These are phyloP conservation scores for Eucommia ulmoides DNA, from an alignment of 257 asterid species.

Conservation along the genomic window DNA sequence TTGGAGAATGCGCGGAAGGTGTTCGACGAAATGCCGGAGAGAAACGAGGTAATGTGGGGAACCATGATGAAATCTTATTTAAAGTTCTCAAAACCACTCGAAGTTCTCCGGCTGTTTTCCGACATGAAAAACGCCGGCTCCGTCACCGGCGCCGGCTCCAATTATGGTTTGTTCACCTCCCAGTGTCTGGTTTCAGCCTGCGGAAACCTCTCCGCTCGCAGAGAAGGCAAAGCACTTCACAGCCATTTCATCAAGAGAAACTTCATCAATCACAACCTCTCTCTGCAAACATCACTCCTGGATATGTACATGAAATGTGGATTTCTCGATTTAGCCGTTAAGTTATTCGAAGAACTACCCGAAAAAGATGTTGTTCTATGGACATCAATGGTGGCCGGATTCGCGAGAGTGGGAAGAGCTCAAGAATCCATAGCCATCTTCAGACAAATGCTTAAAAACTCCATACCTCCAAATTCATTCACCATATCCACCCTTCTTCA, in stretches of 20 bases:
- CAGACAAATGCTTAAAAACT: neutral
- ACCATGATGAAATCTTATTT: neutral
- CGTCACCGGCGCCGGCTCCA: neutral
- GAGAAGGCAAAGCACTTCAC: neutral
- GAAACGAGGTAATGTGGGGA: neutral
- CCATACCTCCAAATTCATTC: neutral
- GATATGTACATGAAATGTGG: slow-evolving; percentile 53
- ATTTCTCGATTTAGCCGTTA: slow-evolving; percentile 35
- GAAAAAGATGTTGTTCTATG: slow-evolving; percentile 60
- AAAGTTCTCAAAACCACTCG: neutral
- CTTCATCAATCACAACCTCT: neutral
- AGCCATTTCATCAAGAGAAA: neutral
- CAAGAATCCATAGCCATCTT: neutral
- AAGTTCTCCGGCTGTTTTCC: neutral
- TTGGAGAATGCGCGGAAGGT: neutral
- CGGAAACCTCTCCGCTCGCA: neutral
- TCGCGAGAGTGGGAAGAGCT: slow-evolving; percentile 12
- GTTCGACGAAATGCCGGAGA: neutral
- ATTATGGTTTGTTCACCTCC: neutral
- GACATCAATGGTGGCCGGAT: slow-evolving; percentile 70
- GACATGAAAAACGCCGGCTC: neutral
- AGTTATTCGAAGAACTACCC: slow-evolving; percentile 52
- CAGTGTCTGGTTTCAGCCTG: neutral
- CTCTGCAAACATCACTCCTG: slow-evolving; percentile 15
- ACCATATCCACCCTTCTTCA: neutral